phyloP scores from a whole-genome alignment of 805 yeast genomes.

The Candida mattraensis region DNA sequence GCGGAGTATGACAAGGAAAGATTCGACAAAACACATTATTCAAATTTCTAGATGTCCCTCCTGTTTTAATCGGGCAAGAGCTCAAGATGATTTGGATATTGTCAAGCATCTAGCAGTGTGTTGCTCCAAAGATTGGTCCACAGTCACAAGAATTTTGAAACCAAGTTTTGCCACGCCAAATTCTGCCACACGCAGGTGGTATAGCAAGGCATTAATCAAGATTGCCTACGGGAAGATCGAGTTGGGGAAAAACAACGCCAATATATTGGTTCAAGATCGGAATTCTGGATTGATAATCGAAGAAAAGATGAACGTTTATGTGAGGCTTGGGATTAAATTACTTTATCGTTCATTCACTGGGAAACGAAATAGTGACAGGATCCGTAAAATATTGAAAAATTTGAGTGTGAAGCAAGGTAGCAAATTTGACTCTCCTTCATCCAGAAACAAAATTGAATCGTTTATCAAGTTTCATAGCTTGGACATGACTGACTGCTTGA shows the following conservation, averaged over 20 bases:
- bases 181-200: constrained; percentile 88
- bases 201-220: constrained; percentile 75
- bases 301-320: constrained; percentile 88
- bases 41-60: constrained; percentile 75
- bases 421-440: constrained; percentile 73
- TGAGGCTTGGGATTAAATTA: constrained; percentile 81
- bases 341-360: constrained; percentile 72
- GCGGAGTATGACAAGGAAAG: background rate
- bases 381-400: constrained; percentile 59
- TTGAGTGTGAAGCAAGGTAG: constrained; percentile 79
- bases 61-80: constrained; percentile 61
- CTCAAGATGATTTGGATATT: constrained; percentile 61
- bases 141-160: constrained; percentile 60
- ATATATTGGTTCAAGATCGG: constrained; percentile 91
- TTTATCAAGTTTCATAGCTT: constrained; percentile 83
- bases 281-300: constrained; percentile 85
- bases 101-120: constrained; percentile 89
- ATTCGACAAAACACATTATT: constrained; percentile 41
- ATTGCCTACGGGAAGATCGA: constrained; percentile 85
- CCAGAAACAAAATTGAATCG: constrained; percentile 65
- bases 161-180: constrained; percentile 75
- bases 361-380: constrained; percentile 42
- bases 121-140: constrained; percentile 72
- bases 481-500: constrained; percentile 67
- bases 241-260: constrained; percentile 88